Base-by-base conservation (phyloP, 1,284 basidiomycete genomes). In the Rugosomyces carneus region DNA sequence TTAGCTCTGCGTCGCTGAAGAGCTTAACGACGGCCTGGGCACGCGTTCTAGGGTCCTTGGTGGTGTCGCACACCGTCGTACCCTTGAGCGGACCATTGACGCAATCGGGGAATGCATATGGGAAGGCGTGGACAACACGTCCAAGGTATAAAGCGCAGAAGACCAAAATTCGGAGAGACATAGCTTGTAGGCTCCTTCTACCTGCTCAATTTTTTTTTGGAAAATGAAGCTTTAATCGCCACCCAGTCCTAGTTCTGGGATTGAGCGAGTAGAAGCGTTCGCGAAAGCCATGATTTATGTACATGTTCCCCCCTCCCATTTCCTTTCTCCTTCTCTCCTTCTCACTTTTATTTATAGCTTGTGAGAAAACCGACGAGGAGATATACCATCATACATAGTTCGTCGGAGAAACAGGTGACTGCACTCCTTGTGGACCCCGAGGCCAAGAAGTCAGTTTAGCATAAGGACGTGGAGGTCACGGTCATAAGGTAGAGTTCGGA, bases 1-100 rank as follows among this genome's bases (percentile, higher is more conserved):
- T 71, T 43, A 78, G 60, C 50, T 80, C 78, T 5, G 65, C 63
- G 26, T 71, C 63, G 4, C 74, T 78, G 52, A 77, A 74, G 40
- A 70, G 58, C 35, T 62, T 52, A 24, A 78, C 61, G 23, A 79
- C 57, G 10, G 75, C 72, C 11, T 64, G 60, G 15, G 76, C 76
- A 5, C 77, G 69, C 26, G 71, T 69, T 9, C 70, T 53, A 5
- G 72, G 62, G 46, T 71, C 69, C 45, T 71, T 65, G 9, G 68
- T 61, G 3, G 67, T 65, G 52, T 79, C 67, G 57, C 77, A 80
- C 16, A 79, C 70, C 3, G 64, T 54, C 52, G 73, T 77, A 39
- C 60, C 59, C 32, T 65, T 63, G 45, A 78, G 62, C 8, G 73
- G 74, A 0, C 65, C 69, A 48, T 60, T 62, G n/a, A 50, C 52